phyloP scores from a whole-genome alignment of 2,329 filamentous ascomycete species.

The Ophioceras dolichostomum region DNA sequence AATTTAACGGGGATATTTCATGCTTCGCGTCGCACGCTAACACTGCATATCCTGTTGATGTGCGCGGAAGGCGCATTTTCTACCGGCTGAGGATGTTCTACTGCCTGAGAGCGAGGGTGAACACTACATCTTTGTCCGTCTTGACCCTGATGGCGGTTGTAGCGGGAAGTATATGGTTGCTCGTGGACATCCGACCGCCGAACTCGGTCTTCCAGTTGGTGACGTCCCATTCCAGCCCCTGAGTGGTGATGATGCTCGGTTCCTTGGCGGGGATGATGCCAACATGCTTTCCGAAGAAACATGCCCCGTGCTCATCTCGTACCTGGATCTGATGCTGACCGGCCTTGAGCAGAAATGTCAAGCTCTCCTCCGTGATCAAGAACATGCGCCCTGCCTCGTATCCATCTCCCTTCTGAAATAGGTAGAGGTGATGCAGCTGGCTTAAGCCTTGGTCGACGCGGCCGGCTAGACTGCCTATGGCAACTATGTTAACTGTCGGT shows the following conservation, averaged over 20 bases:
- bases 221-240: conserved; percentile 87
- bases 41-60: too few species aligned
- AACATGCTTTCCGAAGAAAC: conserved; percentile 70
- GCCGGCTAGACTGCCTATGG: conserved; percentile 75
- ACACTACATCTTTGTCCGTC: conserved; percentile 54
- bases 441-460: conserved; percentile 88
- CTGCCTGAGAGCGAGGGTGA: conserved; percentile 54
- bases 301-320: conserved; percentile 27
- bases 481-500: conserved; percentile 51
- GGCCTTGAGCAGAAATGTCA: conserved; percentile 68
- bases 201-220: conserved; percentile 66
- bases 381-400: conserved; percentile 51
- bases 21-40: too few species aligned
- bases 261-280: conserved; percentile 78
- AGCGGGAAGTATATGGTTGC: conserved; percentile 57
- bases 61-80: too few species aligned
- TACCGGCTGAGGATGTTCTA: too few species aligned
- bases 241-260: conserved; percentile 65
- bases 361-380: conserved; percentile 67
- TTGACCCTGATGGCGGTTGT: conserved; percentile 49
- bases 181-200: conserved; percentile 64
- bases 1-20: too few species aligned
- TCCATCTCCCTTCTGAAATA: conserved; percentile 39
- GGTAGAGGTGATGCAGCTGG: conserved; percentile 73
- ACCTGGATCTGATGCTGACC: conserved; percentile 59